Evolutionary conservation across 2,329 filamentous ascomycete species (phyloP).

Genomic region (Gaeumannomyces sp.): DNA sequence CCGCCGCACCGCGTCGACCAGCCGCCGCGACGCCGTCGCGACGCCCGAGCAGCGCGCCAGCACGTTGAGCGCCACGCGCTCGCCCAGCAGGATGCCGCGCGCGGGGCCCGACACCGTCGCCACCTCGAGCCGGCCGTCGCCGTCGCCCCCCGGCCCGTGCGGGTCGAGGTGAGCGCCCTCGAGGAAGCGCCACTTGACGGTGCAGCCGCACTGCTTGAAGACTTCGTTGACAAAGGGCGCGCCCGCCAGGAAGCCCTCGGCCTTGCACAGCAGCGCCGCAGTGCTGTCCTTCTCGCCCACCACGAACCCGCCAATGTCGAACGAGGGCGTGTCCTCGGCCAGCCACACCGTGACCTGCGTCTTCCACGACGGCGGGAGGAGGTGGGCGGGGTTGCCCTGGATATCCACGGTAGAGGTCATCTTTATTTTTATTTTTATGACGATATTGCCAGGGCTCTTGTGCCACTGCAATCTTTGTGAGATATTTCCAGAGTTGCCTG

Average conservation of each 20-base stretch:
- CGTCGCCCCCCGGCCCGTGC: conserved; percentile 33
- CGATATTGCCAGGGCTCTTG: no score
- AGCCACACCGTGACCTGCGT: conserved; percentile 77
- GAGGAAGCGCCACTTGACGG: conserved; percentile 77
- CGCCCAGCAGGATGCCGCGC: conserved; percentile 74
- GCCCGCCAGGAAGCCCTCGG: conserved; percentile 77
- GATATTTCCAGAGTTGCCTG: no score
- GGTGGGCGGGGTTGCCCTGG: conserved; percentile 48
- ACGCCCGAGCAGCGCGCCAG: conserved; percentile 88
- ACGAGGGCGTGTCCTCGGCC: conserved; percentile 90
- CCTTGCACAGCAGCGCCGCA: conserved; percentile 64
- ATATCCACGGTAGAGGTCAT: background rate
- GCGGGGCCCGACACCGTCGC: conserved; percentile 84
- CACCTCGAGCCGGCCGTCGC: conserved; percentile 39
- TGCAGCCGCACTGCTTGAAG: conserved; percentile 82
- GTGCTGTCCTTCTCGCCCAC: conserved; percentile 65
- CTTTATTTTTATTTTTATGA: no score
- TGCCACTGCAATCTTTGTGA: no score
- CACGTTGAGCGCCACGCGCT: conserved; percentile 86
- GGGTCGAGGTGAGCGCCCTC: conserved; percentile 63
- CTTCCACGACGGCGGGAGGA: conserved; percentile 83
- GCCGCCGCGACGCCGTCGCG: conserved; percentile 59
- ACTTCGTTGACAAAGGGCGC: conserved; percentile 95
- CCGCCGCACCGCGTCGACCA: conserved; percentile 49
- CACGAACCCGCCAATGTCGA: conserved; percentile 96